Evolutionary conservation across 805 yeast genomes (phyloP).

Genomic region (Myxozyma vanderwaltii): DNA sequence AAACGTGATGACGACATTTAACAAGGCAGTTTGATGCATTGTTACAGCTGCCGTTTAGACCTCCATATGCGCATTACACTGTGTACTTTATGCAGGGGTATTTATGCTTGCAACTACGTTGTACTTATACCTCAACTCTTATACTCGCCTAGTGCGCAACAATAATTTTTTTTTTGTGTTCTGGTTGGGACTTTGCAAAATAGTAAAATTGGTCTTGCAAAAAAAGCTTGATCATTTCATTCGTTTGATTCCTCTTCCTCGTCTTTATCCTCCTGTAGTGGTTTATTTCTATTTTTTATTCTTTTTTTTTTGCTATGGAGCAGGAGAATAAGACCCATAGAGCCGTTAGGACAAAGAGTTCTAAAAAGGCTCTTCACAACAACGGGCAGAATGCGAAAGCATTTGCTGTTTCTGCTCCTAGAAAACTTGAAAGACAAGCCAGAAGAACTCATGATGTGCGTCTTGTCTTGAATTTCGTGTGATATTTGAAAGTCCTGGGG

Average conservation of each 20-base stretch:
- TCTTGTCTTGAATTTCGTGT: neutral
- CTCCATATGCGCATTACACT: no score
- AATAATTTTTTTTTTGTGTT: slow-evolving; percentile 4
- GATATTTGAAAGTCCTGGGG: no score
- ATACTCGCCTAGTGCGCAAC: neutral
- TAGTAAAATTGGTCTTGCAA: neutral
- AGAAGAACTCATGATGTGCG: slow-evolving; percentile 73
- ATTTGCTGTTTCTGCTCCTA: slow-evolving; percentile 80
- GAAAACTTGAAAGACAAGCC: slow-evolving; percentile 81
- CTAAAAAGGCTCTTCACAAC: slow-evolving; percentile 53
- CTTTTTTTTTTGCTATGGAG: slow-evolving; percentile 39
- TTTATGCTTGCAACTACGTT: neutral
- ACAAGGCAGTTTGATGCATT: neutral
- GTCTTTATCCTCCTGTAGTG: no score
- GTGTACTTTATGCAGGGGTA: slow-evolving; percentile 16
- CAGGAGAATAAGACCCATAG: slow-evolving; percentile 86
- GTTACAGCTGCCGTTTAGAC: no score
- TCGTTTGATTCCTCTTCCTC: no score
- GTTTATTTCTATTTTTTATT: neutral
- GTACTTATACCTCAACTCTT: neutral
- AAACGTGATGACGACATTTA: slow-evolving; percentile 14
- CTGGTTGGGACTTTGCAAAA: slow-evolving; percentile 11
- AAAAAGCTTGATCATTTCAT: no score
- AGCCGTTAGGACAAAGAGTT: slow-evolving; percentile 42
- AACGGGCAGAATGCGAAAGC: slow-evolving; percentile 81